Base-by-base conservation (phyloP, 345 rosid species). In the Pelargonium nanum region DNA sequence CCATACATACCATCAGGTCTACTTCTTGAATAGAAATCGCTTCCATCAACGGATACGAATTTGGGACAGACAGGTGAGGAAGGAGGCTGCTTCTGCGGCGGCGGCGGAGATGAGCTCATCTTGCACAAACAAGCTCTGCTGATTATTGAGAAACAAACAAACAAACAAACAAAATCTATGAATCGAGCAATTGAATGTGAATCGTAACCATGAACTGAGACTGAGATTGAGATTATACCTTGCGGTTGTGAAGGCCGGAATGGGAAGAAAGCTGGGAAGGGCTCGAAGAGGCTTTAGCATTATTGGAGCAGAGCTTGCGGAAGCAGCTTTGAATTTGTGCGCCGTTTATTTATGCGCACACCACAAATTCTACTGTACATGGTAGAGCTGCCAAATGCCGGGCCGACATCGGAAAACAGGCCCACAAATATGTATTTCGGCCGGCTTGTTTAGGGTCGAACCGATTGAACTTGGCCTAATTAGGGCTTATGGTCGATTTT, bases 1-100 rank as follows among this genome's bases (percentile, higher is more conserved):
- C n/a, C n/a, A n/a, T n/a, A n/a, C 70, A 65, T 68, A 84, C 86
- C 82, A 67, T 83, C 89, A 68, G 71, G 51, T 56, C 75, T 68
- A 19, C 78, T 71, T 65, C 60, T 70, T 6, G 76, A 75, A 66
- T 26, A 26, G 17, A 70, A 21, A 71, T 75, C 89, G 40, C 60
- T 68, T 28, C 77, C 83, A 69, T 79, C 85, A 24, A 79, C 72
- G 13, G 85, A 66, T 55, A 83, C 63, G 52, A 89, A 85, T 62
- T 78, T 85, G 1, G 84, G 82, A 65, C 69, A 68, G 58, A 57
- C 34, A 16, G 76, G 81, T 60, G 79, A 63, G 26, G 64, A 67
- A 7, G 48, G 48, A 40, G 48, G 48, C 9, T 15, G n/a, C n/a
- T n/a, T n/a, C n/a, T n/a, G 15, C 3, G 32, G 7, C 3, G 32